Conservation (phyloP, 2,329 filamentous ascomycete species). For the Hysterium pulicare region DNA sequence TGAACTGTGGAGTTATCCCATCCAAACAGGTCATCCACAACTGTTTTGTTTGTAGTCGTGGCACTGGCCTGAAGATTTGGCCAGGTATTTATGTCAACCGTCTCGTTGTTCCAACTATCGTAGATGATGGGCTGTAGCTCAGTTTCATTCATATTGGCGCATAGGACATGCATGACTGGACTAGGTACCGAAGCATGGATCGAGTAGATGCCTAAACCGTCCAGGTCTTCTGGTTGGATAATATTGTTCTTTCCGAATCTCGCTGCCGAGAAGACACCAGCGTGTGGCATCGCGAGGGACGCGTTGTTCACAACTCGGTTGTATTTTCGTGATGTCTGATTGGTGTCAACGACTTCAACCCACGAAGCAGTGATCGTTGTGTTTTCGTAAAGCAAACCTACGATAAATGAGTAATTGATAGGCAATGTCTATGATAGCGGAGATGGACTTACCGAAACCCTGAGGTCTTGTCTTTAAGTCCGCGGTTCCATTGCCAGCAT, state of each 20-base stretch:
- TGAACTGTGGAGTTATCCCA: slow-evolving; percentile 58
- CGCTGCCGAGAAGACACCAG: slow-evolving; percentile 64
- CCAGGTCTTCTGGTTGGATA: slow-evolving; percentile 59
- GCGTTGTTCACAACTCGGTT: slow-evolving; percentile 69
- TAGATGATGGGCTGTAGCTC: slow-evolving; percentile 67
- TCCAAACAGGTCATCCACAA: slow-evolving; percentile 66
- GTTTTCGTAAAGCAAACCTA: slow-evolving; percentile 62
- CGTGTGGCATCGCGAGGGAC: slow-evolving; percentile 73
- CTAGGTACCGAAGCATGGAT: slow-evolving; percentile 67
- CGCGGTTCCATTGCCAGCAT: slow-evolving; percentile 42
- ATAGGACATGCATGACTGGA: slow-evolving; percentile 69
- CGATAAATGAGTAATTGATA: neutral
- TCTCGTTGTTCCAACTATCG: slow-evolving; percentile 52
- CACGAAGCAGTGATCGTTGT: slow-evolving; percentile 68
- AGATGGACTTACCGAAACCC: slow-evolving; percentile 48
- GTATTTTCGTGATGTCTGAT: slow-evolving; percentile 47
- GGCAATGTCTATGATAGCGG: neutral
- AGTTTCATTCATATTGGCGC: slow-evolving; percentile 58
- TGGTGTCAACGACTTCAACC: slow-evolving; percentile 61
- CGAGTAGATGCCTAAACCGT: slow-evolving; percentile 66
- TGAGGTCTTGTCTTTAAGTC: slow-evolving; percentile 52
- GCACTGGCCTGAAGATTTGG: slow-evolving; percentile 14
- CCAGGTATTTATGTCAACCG: slow-evolving; percentile 24
- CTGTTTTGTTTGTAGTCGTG: slow-evolving; percentile 39
- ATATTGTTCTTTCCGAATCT: slow-evolving; percentile 61